Percentiles rank a stretch among this genome's conserved stretches.
Evolutionary conservation across 257 asterid species (phyloP).

Genomic region (Ligustrum vulgare): DNA sequence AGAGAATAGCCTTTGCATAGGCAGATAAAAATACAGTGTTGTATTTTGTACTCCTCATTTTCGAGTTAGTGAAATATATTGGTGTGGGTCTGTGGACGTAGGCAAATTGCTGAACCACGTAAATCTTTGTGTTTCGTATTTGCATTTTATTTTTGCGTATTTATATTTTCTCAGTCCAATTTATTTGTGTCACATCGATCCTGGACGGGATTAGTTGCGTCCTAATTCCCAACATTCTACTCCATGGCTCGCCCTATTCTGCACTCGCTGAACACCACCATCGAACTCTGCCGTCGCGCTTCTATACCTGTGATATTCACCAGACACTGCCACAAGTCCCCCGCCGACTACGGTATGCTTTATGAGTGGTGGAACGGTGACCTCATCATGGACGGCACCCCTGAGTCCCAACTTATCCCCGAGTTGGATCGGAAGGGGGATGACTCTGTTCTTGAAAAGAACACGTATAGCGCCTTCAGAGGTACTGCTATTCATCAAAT

Average conservation of each 20-base stretch:
- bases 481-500: slow-evolving; percentile 28
- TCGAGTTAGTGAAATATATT: too few species aligned
- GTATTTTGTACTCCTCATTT: too few species aligned
- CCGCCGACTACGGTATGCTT: slow-evolving; percentile 53
- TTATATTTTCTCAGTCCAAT: too few species aligned
- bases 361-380: slow-evolving; percentile 81
- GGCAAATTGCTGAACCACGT: too few species aligned
- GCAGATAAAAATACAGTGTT: too few species aligned
- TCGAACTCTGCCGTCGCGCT: slow-evolving; percentile 57
- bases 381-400: slow-evolving; percentile 61
- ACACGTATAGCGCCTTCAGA: slow-evolving; percentile 68
- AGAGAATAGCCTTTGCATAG: too few species aligned
- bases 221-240: too few species aligned
- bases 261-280: slow-evolving; percentile 47
- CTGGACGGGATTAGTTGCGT: too few species aligned
- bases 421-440: slow-evolving; percentile 34
- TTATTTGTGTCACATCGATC: too few species aligned
- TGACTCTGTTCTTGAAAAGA: slow-evolving; percentile 56
- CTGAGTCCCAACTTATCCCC: slow-evolving; percentile 52
- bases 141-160: too few species aligned
- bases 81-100: too few species aligned
- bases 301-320: slow-evolving; percentile 67
- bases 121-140: too few species aligned
- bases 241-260: slow-evolving; percentile 56
- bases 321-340: slow-evolving; percentile 73